Conservation (phyloP, 2,329 filamentous ascomycete species). For the Hymenoscyphus occultus region DNA sequence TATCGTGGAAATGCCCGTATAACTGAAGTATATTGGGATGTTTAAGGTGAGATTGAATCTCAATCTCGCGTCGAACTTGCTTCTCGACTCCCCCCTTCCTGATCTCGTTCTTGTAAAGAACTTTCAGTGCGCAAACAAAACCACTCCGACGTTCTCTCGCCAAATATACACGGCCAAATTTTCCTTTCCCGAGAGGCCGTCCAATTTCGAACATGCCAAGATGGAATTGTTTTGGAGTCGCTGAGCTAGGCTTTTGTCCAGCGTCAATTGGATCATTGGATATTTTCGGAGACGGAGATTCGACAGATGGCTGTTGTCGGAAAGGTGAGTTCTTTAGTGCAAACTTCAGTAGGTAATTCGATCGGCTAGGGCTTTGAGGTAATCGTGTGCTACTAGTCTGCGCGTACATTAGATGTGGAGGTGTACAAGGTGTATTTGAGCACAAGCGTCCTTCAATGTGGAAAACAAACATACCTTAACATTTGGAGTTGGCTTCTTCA, state of each 20-base stretch:
- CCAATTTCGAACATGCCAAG: slow-evolving; percentile 72
- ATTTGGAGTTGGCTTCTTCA: slow-evolving; percentile 8
- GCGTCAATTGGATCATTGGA: not conserved
- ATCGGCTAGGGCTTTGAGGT: slow-evolving; percentile 8
- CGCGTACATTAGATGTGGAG: not conserved
- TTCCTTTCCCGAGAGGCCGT: slow-evolving; percentile 58
- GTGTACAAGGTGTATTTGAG: not conserved
- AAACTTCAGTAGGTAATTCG: slow-evolving; percentile 9
- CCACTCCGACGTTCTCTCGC: slow-evolving; percentile 62
- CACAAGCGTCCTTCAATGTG: not conserved
- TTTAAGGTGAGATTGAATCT: slow-evolving; percentile 66
- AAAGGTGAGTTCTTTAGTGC: slow-evolving; percentile 9
- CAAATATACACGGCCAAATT: slow-evolving; percentile 68
- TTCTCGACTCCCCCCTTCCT: slow-evolving; percentile 63
- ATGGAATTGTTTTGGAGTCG: slow-evolving; percentile 59
- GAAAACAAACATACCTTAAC: not conserved
- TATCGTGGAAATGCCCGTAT: slow-evolving; percentile 69
- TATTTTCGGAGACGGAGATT: not conserved
- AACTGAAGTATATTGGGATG: slow-evolving; percentile 66
- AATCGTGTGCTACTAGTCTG: slow-evolving; percentile 2
- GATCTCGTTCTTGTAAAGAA: slow-evolving; percentile 65
- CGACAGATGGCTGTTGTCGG: slow-evolving; percentile 9
- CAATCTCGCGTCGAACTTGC: slow-evolving; percentile 67
- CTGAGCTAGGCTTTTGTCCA: slow-evolving; percentile 40
- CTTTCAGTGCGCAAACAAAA: slow-evolving; percentile 67